Evolutionary conservation across 2,329 filamentous ascomycete genomes (phyloP), one percentile per base, ranked within the genome.

Genomic region (Chaetomiaceae sp.): DNA sequence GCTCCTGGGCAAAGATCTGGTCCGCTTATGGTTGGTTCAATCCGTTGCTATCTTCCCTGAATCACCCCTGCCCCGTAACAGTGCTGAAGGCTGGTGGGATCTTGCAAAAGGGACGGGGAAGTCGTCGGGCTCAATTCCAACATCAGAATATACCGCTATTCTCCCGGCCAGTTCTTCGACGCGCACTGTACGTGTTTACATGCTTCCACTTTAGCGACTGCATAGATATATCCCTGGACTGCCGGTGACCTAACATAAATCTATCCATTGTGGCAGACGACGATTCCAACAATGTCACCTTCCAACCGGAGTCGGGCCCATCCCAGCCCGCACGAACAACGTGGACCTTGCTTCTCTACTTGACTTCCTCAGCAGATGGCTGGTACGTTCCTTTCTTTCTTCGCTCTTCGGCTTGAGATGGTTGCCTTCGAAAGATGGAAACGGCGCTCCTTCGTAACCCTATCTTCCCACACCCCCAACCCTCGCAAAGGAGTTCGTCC

Each of bases 261-360:
- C 26, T 36, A 12, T 5, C 22, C 10, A 3, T 42, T 10, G 9
- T 12, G 35, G 34, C 58, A 93, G 88, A 95, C 60, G 91, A 97
- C 65, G 90, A 96, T 60, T 86, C 80, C 42, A 95, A 95, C 62
- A 73, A 77, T 45, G 66, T 96, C 20, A 74, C 68, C 1, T 68
- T 93, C 36, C 70, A 72, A 2, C 67, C 72, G 24, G 59, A 55
- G 10, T 61, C 64, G 22, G 63, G 62, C 8, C 52, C 36, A 9
- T 55, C 64, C n/a, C 65, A 67, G 10, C 69, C 71, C 18, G 83
- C 76, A 17, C 82, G 76, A 58, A 96, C 91, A 5, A 96, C 89
- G 0, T 96, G 90, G 89, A 96, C 91, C 0, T 71, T 95, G 5
- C 74, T 96, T 0, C 76, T 96, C 29, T 97, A 96, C 61, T 75